A percentile compares a stretch with the other conserved stretches of the same genome.
Evolutionary conservation across 495 filamentous ascomycete genomes (phyloP).

Genomic region (Aspergillus carlsbadensis): DNA sequence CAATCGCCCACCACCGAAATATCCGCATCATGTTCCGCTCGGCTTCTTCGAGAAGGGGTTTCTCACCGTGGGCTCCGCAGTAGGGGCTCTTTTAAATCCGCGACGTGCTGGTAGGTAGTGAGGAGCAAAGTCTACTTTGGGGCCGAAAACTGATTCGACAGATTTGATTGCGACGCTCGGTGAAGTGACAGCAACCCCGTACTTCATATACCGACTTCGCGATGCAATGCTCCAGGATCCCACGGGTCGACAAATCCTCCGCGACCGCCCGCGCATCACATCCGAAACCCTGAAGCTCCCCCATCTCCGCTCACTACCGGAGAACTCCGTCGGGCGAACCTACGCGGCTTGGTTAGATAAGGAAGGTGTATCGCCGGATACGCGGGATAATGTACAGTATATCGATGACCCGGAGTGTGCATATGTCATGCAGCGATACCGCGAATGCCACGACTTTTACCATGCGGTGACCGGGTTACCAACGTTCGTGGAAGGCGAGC

Average conservation of each 20-base stretch:
- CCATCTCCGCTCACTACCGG: conserved; percentile 67
- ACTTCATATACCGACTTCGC: conserved; percentile 90
- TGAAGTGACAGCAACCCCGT: conserved; percentile 90
- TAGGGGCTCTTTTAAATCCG: conserved; percentile 77
- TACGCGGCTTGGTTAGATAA: conserved; percentile 88
- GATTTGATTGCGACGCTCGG: conserved; percentile 93
- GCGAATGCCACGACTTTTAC: conserved; percentile 98
- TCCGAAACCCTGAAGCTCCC: conserved; percentile 70
- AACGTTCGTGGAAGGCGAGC: conserved; percentile 87
- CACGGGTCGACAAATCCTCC: conserved; percentile 88
- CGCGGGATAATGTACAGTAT: conserved; percentile 75
- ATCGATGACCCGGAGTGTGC: conserved; percentile 94
- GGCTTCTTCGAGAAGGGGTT: conserved; percentile 70
- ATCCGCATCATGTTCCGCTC: conserved; percentile 90
- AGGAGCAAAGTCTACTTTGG: no score
- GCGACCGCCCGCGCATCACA: conserved; percentile 84
- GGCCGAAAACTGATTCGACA: conserved; percentile 23
- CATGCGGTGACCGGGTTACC: conserved; percentile 93
- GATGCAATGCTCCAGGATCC: conserved; percentile 82
- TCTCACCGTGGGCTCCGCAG: conserved; percentile 78
- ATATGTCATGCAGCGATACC: conserved; percentile 98
- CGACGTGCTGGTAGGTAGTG: conserved; percentile 62
- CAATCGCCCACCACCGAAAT: conserved; percentile 69
- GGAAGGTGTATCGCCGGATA: conserved; percentile 91
- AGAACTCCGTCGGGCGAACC: conserved; percentile 76